Percentiles rank a stretch among this genome's conserved stretches.
Evolutionary conservation across 805 yeast species (phyloP).

Genomic region (Grigorovia transvaalensis): DNA sequence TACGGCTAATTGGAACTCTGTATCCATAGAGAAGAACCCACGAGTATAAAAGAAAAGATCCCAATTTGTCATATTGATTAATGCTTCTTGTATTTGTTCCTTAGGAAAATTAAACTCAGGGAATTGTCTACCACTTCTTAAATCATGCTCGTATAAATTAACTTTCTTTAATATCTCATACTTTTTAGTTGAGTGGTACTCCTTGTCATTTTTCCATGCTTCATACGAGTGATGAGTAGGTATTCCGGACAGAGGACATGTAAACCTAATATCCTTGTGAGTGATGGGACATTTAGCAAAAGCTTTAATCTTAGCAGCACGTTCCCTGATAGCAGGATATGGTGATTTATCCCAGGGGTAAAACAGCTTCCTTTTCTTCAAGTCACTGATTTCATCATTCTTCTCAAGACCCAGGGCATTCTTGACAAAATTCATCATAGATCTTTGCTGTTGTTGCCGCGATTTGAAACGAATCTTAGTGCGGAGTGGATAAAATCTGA

Average conservation of each 20-base stretch:
- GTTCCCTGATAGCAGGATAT: constrained; percentile 69
- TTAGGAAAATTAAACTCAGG: constrained; percentile 94
- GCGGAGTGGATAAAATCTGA: no score
- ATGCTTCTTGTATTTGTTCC: constrained; percentile 61
- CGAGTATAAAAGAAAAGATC: constrained; percentile 89
- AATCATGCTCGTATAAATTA: constrained; percentile 87
- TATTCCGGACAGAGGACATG: constrained; percentile 89
- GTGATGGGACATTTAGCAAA: constrained; percentile 89
- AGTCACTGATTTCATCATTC: constrained; percentile 46
- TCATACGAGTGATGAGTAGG: constrained; percentile 89
- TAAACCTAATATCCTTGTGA: constrained; percentile 61
- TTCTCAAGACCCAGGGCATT: constrained; percentile 50
- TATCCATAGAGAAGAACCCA: constrained; percentile 90
- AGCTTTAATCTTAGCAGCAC: constrained; percentile 86
- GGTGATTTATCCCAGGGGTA: constrained; percentile 93
- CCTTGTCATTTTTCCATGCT: constrained; percentile 77
- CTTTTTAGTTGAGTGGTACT: constrained; percentile 55
- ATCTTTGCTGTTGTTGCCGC: constrained; percentile 9
- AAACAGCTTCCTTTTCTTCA: constrained; percentile 42
- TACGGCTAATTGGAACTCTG: constrained; percentile 91
- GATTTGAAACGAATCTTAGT: neutral
- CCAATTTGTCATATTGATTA: constrained; percentile 77
- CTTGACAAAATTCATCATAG: constrained; percentile 32
- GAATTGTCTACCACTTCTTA: constrained; percentile 86
- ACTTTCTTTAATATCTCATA: constrained; percentile 76